Percentiles rank a stretch among this genome's conserved stretches.
Conservation (phyloP, 2,329 filamentous ascomycete species). For the Botryosphaeria dothidea region DNA sequence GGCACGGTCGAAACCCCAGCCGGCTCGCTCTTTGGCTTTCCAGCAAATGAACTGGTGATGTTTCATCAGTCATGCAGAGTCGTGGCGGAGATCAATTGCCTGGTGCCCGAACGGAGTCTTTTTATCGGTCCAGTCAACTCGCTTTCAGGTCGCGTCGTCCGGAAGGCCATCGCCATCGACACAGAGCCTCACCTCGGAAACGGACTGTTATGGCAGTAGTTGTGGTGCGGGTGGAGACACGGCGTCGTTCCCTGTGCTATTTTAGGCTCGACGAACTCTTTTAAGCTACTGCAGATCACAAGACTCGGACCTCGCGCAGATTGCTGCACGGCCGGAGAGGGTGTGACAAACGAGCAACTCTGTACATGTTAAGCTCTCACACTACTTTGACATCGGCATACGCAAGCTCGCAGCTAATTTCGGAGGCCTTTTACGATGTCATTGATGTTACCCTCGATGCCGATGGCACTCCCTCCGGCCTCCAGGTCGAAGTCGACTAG, state of each 20-base stretch:
- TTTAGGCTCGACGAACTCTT: not conserved
- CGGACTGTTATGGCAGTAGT: no score
- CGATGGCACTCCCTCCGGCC: not conserved
- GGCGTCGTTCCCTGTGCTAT: not conserved
- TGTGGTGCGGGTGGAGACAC: no score
- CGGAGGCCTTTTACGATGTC: not conserved
- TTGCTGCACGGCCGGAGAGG: not conserved
- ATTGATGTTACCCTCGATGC: not conserved
- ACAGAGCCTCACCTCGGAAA: no score
- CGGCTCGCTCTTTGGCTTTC: not conserved
- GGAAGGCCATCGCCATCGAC: not conserved
- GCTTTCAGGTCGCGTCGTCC: no score
- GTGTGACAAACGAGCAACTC: no score
- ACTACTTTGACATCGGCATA: not conserved
- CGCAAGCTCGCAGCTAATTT: not conserved
- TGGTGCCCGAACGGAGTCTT: no score
- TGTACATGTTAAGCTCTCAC: not conserved
- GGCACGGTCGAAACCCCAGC: not conserved
- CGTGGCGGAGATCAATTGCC: no score
- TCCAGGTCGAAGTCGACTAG: slow-evolving; percentile 1
- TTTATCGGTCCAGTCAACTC: no score
- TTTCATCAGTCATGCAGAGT: not conserved
- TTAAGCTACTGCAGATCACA: not conserved
- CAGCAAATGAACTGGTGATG: not conserved
- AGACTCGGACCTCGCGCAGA: not conserved